Evolutionary conservation across 2,329 filamentous ascomycete genomes (phyloP).

Genomic region (Alternaria arborescens): DNA sequence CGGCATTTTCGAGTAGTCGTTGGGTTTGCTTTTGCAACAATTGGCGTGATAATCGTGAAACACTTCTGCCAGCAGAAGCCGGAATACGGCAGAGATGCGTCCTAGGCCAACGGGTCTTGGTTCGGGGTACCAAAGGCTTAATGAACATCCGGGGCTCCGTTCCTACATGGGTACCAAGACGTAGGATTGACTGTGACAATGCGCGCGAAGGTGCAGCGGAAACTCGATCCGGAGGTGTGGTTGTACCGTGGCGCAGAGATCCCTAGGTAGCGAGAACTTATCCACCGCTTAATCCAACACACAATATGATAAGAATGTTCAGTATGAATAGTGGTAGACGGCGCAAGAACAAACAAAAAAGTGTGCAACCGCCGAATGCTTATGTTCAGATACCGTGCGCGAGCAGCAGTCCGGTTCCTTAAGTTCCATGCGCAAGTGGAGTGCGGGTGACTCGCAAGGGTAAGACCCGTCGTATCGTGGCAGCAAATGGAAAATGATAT

Average conservation of each 20-base stretch:
- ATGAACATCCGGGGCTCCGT: slow-evolving; percentile 29
- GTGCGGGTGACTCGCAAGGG: slow-evolving; percentile 44
- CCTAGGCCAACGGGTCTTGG: slow-evolving; percentile 22
- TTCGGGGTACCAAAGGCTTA: slow-evolving; percentile 31
- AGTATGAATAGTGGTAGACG: slow-evolving; percentile 19
- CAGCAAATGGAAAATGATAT: slow-evolving; percentile 48
- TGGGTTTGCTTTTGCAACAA: slow-evolving; percentile 17
- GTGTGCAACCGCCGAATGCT: slow-evolving; percentile 13
- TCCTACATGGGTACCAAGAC: slow-evolving; percentile 46
- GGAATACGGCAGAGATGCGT: slow-evolving; percentile 31
- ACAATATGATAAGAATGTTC: slow-evolving; percentile 15
- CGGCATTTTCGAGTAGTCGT: slow-evolving; percentile 42
- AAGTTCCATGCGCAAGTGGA: slow-evolving; percentile 43
- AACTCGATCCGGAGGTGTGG: slow-evolving; percentile 32
- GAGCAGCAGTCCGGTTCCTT: slow-evolving; percentile 43
- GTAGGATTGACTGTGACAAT: slow-evolving; percentile 38
- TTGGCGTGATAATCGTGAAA: slow-evolving; percentile 30
- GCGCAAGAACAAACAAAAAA: slow-evolving; percentile 10
- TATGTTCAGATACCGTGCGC: slow-evolving; percentile 38
- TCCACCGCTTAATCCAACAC: slow-evolving; percentile 31
- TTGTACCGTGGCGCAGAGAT: slow-evolving; percentile 29
- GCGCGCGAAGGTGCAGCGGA: slow-evolving; percentile 42
- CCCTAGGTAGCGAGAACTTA: slow-evolving; percentile 34
- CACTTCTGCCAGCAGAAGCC: slow-evolving; percentile 49
- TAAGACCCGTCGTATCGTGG: slow-evolving; percentile 37